These are phyloP conservation scores for Penicillium sp. DNA, from an alignment of 2,329 filamentous ascomycete genomes.

Conservation along the genomic window DNA sequence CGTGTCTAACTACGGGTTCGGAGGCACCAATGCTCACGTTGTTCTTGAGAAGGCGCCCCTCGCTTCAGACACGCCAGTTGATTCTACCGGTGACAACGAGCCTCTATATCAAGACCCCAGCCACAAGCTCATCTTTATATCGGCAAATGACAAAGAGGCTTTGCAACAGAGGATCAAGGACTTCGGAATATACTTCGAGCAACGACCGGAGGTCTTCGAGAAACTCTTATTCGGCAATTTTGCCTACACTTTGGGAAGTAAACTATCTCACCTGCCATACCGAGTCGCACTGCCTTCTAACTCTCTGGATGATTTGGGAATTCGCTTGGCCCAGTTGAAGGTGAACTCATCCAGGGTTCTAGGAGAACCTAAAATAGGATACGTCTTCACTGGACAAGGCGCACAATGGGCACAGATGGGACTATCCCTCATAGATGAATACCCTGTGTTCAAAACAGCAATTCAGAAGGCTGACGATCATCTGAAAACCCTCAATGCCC, in stretches of 20 bases:
- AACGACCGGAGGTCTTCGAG: conserved; percentile 30
- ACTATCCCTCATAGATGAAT: conserved; percentile 1
- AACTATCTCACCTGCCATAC: conserved; percentile 24
- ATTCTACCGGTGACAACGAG: not conserved
- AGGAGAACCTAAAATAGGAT: conserved; percentile 15
- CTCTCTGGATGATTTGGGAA: conserved; percentile 19
- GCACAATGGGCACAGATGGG: conserved; percentile 20
- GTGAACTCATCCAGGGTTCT: conserved; percentile 20
- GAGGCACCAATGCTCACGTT: conserved; percentile 34
- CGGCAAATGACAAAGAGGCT: conserved; percentile 25
- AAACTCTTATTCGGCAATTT: conserved; percentile 18
- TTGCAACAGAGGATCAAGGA: conserved; percentile 21
- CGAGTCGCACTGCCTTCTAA: conserved; percentile 19
- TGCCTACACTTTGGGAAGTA: conserved; percentile 24
- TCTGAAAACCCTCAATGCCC: conserved; percentile 22
- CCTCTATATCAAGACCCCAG: conserved; percentile 16
- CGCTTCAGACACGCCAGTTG: conserved; percentile 4
- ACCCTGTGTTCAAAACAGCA: conserved; percentile 2
- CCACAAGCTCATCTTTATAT: conserved; percentile 18
- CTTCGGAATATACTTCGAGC: conserved; percentile 24
- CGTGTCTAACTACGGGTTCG: conserved; percentile 46
- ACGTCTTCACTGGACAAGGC: conserved; percentile 16
- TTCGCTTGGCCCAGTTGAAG: conserved; percentile 18
- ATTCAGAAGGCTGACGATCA: conserved; percentile 18
- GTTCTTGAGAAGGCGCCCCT: conserved; percentile 21